Evolutionary conservation across 140 eudicot species (phyloP), one percentile per base, ranked within the genome.

Genomic region (Artemisia princeps): DNA sequence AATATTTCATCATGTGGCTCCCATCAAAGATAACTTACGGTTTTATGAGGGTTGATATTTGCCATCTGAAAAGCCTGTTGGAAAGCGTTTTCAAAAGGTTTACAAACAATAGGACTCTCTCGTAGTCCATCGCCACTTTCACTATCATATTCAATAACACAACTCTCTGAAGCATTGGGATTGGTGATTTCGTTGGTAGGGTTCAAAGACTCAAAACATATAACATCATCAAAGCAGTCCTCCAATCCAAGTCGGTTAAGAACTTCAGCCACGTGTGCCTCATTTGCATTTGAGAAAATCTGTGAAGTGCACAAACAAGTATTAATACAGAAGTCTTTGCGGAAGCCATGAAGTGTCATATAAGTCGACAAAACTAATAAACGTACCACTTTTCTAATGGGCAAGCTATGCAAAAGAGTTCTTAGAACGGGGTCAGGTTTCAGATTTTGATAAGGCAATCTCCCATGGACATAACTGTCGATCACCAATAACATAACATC

Each of bases 261-360:
- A 74, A 81, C 80, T 71, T 80, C 72, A n/a, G 88, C 94, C 56
- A 86, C 96, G 60, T 92, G 98, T 52, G 86, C 89, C 70, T 92
- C 88, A 69, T 92, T 87, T 37, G 87, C 91, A 67, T 92, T 92
- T 9, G 98, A 85, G 76, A 92, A 86, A 30, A 92, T 83, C 98
- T 92, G 85, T 42, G 7, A 54, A 15, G 62, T 19, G 62, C 0
- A 26, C 33, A 11, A n/a, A 26, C 3, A 53, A 16, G 14, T 42
- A n/a, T 65, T 54, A 11, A 53, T 46, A 59, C 37, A 60, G 0
- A 1, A 5, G 64, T 45, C 17, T 42, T 71, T n/a, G 16, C 40
- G 26, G 10, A 51, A 51, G 4, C 3, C 28, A 33, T 60, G 37
- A 55, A 50, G 77, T 37, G 67, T 17, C 3, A 9, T 2, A 55